These are phyloP conservation scores for Aspergillus olivimuriae DNA, from an alignment of 495 filamentous ascomycete genomes.

Conservation along the genomic window DNA sequence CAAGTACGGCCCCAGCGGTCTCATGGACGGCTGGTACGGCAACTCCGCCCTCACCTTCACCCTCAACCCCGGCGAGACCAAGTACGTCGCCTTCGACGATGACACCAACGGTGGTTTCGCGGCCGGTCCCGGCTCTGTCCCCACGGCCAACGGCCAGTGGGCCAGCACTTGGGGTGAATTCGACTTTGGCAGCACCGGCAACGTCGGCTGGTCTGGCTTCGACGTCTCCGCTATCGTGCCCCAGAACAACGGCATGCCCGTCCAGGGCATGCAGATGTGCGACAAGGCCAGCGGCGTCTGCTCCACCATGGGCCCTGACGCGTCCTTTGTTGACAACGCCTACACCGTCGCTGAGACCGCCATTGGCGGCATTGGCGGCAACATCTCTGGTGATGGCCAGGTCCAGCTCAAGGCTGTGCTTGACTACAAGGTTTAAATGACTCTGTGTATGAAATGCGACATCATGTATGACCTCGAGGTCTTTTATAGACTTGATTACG, in stretches of 20 bases:
- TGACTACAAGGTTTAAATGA: not conserved
- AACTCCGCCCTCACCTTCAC: slow-evolving; percentile 33
- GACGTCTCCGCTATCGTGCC: slow-evolving; percentile 34
- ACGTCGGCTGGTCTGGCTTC: slow-evolving; percentile 34
- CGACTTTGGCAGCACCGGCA: slow-evolving; percentile 27
- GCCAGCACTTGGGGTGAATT: slow-evolving; percentile 39
- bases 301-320: slow-evolving; percentile 24
- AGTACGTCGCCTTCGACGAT: slow-evolving; percentile 38
- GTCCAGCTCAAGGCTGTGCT: not conserved
- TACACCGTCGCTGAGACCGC: slow-evolving; percentile 28
- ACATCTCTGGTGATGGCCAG: slow-evolving; percentile 16
- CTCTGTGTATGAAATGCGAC: no score
- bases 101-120: slow-evolving; percentile 37
- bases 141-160: slow-evolving; percentile 24
- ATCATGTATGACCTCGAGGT: no score
- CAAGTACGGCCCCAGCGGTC: slow-evolving; percentile 37
- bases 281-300: slow-evolving; percentile 18
- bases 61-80: slow-evolving; percentile 33
- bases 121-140: slow-evolving; percentile 25
- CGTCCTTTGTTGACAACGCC: slow-evolving; percentile 26
- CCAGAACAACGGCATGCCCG: slow-evolving; percentile 19
- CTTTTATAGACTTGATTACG: no score
- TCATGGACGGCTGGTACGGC: slow-evolving; percentile 33
- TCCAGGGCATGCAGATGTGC: slow-evolving; percentile 32
- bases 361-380: slow-evolving; percentile 34